Evolutionary conservation across 306 rosid species (phyloP).

Genomic region (Prunus mongolica): DNA sequence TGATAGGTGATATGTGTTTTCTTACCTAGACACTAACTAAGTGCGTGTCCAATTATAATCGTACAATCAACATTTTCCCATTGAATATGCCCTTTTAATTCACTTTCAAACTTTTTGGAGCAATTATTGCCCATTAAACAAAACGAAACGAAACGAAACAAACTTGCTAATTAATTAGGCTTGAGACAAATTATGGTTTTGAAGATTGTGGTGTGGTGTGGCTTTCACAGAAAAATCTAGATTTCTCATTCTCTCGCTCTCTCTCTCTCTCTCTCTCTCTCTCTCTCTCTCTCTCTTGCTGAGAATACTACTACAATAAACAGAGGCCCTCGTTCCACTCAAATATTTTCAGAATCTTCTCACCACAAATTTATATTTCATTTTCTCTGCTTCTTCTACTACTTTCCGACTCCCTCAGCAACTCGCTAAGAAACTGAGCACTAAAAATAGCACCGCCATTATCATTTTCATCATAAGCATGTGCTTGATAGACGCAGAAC

Average conservation of each 20-base stretch:
- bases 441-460: not conserved
- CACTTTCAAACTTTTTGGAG: slow-evolving; percentile 17
- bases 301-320: slow-evolving; percentile 11
- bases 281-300: slow-evolving; percentile 10
- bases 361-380: slow-evolving; percentile 2
- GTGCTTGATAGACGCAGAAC: slow-evolving; percentile 75
- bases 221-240: slow-evolving; percentile 51
- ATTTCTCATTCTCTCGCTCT: slow-evolving; percentile 6
- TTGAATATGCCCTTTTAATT: slow-evolving; percentile 1
- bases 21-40: not conserved
- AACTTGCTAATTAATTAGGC: not conserved
- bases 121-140: slow-evolving; percentile 7
- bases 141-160: not conserved
- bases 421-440: slow-evolving; percentile 27
- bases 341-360: slow-evolving; percentile 62
- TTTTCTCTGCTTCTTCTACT: slow-evolving; percentile 11
- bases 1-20: not conserved
- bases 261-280: slow-evolving; percentile 4
- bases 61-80: not conserved
- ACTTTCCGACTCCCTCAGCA: slow-evolving; percentile 35
- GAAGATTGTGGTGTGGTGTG: not conserved
- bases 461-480: slow-evolving; percentile 23
- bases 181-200: not conserved
- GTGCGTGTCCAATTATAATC: not conserved
- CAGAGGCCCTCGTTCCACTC: slow-evolving; percentile 23